Conservation (phyloP, 2,329 filamentous ascomycete species). For the Colletotrichum truncatum region DNA sequence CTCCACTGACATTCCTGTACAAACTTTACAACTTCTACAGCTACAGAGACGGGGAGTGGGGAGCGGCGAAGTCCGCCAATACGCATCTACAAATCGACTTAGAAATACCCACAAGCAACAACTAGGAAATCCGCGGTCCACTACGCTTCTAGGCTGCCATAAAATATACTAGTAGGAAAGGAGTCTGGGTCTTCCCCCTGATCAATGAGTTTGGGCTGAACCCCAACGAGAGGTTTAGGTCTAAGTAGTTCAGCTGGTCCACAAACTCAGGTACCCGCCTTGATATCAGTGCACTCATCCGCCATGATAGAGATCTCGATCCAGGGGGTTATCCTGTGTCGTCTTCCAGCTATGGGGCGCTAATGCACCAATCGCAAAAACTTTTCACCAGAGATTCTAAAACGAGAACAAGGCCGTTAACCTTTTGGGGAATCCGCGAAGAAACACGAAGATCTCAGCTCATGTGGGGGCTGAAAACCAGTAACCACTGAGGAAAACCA, state of each 20-base stretch:
- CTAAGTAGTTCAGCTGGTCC: constrained; percentile 9
- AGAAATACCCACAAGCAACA: too few relatives aligned
- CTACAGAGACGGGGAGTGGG: too few relatives aligned
- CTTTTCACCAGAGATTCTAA: not conserved
- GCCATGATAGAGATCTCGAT: constrained; percentile 7
- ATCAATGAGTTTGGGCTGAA: too few relatives aligned
- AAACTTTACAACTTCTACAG: too few relatives aligned
- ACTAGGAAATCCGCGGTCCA: too few relatives aligned
- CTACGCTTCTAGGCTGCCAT: too few relatives aligned
- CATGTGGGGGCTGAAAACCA: not conserved
- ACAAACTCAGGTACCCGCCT: not conserved
- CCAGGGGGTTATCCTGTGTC: not conserved
- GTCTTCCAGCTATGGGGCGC: constrained; percentile 8
- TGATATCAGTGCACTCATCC: not conserved
- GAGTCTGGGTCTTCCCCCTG: too few relatives aligned
- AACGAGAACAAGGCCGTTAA: not conserved
- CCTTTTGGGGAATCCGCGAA: not conserved
- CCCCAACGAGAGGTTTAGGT: too few relatives aligned
- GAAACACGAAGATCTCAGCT: not conserved
- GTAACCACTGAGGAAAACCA: not conserved
- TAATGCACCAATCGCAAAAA: constrained; percentile 12
- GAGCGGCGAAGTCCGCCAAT: too few relatives aligned
- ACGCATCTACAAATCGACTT: too few relatives aligned
- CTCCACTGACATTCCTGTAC: too few relatives aligned
- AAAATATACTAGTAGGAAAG: too few relatives aligned